Base-by-base conservation (phyloP, 257 asterid species). In the Solanum lycopersicoides region DNA sequence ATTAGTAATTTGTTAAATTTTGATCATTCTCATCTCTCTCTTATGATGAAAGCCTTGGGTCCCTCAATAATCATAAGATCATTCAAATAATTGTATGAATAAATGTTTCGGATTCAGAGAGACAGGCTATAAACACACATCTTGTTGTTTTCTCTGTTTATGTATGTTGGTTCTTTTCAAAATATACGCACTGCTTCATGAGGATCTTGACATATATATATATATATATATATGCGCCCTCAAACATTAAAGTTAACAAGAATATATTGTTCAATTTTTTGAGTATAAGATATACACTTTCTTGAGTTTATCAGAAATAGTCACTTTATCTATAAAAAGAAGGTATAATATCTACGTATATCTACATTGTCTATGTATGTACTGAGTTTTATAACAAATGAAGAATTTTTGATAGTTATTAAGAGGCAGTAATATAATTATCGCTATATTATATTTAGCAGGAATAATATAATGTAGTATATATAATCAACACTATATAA, bases 21-120 rank as follows among this genome's bases (percentile, higher is more conserved):
- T 80, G 85, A 50, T 18, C 85, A n/a, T 37, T 76, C 60, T 76
- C 59, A 41, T 80, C 39, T 45, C 85, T 80, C 85, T 88, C 86
- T 88, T 82, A 88, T 89, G 89, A 92, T 92, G 91, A 91, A 87
- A 41, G 93, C 95, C 92, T 95, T 90, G 96, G 97, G 94, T 95
- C 96, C 95, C 93, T 90, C 97, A 90, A 88, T 90, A 88, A 92
- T 88, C 90, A 88, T 71, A 71, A 71, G 82, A 75, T 72, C 80
- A 73, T 86, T 84, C 89, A 60, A 74, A 80, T 72, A 23, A 74
- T 73, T 73, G 42, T 60, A 35, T 47, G 42, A 86, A 35, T 35
- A 84, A 80, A 87, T 76, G 83, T 4, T 74, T 74, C 37, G 30
- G 90, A 92, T 89, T 91, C 90, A 47, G 69, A 80, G 85, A 87